phyloP scores from a whole-genome alignment of 2,329 filamentous ascomycete genomes.

The Davidsoniella eucalypti region DNA sequence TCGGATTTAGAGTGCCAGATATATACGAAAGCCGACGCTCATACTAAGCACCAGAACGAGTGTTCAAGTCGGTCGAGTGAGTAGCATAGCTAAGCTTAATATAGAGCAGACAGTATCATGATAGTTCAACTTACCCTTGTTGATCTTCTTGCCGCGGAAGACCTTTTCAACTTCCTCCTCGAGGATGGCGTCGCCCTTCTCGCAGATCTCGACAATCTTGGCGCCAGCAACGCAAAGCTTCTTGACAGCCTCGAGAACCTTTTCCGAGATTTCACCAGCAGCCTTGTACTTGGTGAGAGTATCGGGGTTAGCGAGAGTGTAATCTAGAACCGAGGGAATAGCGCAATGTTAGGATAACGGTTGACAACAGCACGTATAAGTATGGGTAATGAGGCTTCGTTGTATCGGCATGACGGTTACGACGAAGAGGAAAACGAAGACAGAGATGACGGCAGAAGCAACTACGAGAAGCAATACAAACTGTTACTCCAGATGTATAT shows the following conservation, averaged over 20 bases:
- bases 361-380: neutral
- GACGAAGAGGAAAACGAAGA: neutral
- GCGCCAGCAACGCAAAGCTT: conserved; percentile 62
- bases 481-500: neutral
- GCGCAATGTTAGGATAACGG: neutral
- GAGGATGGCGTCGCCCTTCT: conserved; percentile 87
- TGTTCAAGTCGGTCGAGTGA: neutral
- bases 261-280: conserved; percentile 85
- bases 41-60: neutral
- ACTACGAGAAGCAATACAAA: neutral
- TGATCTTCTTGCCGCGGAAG: conserved; percentile 94
- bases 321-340: conserved; percentile 39
- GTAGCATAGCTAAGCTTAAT: no score
- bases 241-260: conserved; percentile 75
- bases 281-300: conserved; percentile 99
- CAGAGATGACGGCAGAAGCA: neutral
- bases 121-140: conserved; percentile 49
- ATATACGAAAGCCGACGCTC: neutral
- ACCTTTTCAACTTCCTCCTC: conserved; percentile 90
- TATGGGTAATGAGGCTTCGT: no score
- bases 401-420: no score
- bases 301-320: conserved; percentile 78
- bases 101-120: no score
- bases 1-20: neutral
- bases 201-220: conserved; percentile 87